Evolutionary conservation across 2,329 filamentous ascomycete species (phyloP).

Genomic region (Hymenoscyphus occultus): DNA sequence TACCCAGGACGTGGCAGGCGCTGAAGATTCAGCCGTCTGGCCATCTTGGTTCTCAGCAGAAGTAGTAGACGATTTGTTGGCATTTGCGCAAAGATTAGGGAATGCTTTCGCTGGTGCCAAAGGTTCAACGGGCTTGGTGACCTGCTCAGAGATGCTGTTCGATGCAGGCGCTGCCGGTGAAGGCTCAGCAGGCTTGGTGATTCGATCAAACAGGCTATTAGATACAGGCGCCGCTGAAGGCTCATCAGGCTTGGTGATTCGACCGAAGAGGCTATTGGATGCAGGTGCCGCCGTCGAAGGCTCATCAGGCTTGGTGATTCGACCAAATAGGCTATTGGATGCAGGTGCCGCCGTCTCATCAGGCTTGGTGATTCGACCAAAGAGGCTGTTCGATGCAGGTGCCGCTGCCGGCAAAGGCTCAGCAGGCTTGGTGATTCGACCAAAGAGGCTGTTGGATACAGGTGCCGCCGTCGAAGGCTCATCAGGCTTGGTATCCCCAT

Average conservation of each 20-base stretch:
- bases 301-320: not conserved
- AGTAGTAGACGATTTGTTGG: not conserved
- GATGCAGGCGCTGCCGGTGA: not conserved
- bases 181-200: not conserved
- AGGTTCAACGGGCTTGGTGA: not conserved
- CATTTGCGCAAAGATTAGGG: not conserved
- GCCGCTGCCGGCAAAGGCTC: too few species aligned
- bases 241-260: not conserved
- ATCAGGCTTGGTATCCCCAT: not conserved
- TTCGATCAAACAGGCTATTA: not conserved
- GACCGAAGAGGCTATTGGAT: not conserved
- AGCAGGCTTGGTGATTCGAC: not conserved
- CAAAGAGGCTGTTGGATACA: not conserved
- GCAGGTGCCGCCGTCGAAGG: not conserved
- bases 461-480: not conserved
- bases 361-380: not conserved
- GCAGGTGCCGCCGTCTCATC: not conserved
- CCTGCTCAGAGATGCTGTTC: not conserved
- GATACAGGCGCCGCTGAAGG: not conserved
- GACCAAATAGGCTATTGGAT: not conserved
- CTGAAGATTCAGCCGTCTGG: too few species aligned
- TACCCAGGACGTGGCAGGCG: too few species aligned
- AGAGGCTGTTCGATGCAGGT: not conserved
- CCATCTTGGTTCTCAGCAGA: too few species aligned
- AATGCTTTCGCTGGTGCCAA: not conserved